Base-by-base conservation (phyloP, 371 early-diverging fungal species). In the Mucor saturninus region DNA sequence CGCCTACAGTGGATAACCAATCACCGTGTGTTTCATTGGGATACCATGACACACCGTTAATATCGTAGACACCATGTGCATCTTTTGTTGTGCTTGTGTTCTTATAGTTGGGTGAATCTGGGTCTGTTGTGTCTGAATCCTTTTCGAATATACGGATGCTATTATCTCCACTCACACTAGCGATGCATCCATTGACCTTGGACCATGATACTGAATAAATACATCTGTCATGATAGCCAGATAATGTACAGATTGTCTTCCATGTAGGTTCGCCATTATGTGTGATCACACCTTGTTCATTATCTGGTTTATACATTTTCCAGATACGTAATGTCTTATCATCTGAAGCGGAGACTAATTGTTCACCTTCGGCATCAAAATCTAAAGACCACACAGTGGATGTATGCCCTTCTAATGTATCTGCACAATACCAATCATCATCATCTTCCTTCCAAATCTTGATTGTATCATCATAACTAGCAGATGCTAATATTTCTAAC, bases 321-420 rank as follows among this genome's bases (percentile, higher is more conserved):
- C 98, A 97, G 39, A 98, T 84, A 52, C 88, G 84, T 35, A 96
- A 60, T 1, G 93, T 90, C 45, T 86, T 83, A 73, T 98, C 98
- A 67, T 96, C 98, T 53, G 93, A 90, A 14, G 89, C 95, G 9
- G 96, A 94, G 1, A 89, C 96, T 85, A 61, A 71, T 38, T 84
- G 77, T 42, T 86, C 76, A 8, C 98, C 98, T 8, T 82, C 71
- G 2, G 81, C 76, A 69, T 94, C 86, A 66, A 97, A 98, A 70
- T 96, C 97, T 4, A 95, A 81, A 0, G 86, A 85, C 98, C 98
- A 98, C 3, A 98, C 96, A 0, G 98, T 98, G 13, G 95, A 94
- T 10, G 77, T 77, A 69, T 96, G 97, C 3, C 94, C 98, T 14
- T 83, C 69, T 28, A 98, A 79, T 4, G 93, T 91, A 59, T 91